Conservation (phyloP, 2,329 filamentous ascomycete genomes). For the Colletotrichum plurivorum region DNA sequence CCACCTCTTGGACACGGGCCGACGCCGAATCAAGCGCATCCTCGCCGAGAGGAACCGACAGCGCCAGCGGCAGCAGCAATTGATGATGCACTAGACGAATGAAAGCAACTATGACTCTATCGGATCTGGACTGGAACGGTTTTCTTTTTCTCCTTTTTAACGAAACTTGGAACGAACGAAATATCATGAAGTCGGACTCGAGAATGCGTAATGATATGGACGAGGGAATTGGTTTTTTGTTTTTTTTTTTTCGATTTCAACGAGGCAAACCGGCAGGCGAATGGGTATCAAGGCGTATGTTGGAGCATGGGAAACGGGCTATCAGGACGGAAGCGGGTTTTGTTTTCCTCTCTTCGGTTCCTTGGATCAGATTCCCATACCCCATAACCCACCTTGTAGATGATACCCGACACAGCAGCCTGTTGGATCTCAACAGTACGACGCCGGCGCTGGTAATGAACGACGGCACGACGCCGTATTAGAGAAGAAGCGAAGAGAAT, state of each 20-base stretch:
- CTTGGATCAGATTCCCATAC: neutral
- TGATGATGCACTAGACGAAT: constrained; percentile 31
- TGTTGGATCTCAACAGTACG: constrained; percentile 38
- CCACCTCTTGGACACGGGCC: constrained; percentile 36
- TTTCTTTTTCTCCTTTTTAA: neutral
- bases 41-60: constrained; percentile 35
- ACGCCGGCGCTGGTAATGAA: constrained; percentile 37
- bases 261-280: neutral
- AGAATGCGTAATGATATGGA: neutral
- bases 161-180: neutral
- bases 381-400: constrained; percentile 11
- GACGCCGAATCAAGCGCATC: constrained; percentile 36
- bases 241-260: neutral
- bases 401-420: constrained; percentile 33
- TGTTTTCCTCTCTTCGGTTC: neutral
- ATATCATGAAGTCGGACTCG: neutral
- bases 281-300: neutral
- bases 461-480: neutral
- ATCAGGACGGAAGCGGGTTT: constrained; percentile 2
- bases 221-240: neutral
- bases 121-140: neutral
- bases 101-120: neutral
- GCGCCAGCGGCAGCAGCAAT: constrained; percentile 31
- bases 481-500: too few relatives aligned
- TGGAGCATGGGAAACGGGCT: neutral